Base-by-base conservation (phyloP, 208 protist genomes). In the Wallacemonas collosoma region DNA sequence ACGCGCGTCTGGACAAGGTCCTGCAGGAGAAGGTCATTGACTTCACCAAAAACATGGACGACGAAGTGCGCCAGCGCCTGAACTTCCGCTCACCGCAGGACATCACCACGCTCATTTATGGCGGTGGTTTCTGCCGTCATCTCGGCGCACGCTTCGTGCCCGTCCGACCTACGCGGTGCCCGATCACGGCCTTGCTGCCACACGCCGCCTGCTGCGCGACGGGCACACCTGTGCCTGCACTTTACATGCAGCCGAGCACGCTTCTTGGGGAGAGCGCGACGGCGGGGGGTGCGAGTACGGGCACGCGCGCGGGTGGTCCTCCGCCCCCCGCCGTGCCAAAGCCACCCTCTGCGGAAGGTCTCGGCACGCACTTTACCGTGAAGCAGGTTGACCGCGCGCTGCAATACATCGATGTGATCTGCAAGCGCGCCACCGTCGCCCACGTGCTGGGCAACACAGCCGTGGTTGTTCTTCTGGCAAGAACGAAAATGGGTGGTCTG, bases 51-150 rank as follows among this genome's bases (percentile, higher is more conserved):
- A 47, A 72, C 41, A 92, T 96, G 87, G 92, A 96, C 64, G 84
- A 90, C 71, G 88, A 93, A 60, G 92, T 96, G 70, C 87, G 92
- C 39, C 75, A 80, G 69, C 79, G 81, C 55, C 93, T 96, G 83
- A 96, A 96, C 78, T 93, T 94, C 54, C 85, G 92, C 53, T 91
- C 83, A 15, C 82, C 92, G 57, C 89, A 96, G 77, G 92, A 96
- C 54, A 96, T 96, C 70, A 95, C 86, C 71, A 94, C 89, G 15
- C 89, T 96, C 73, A 96, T 96, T 68, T 96, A 96, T 71, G 92
- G 92, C 55, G 92, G 92, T 2, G 86, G 80, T 0, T 73, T 96
- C 47, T 94, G 92, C 68, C 87, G 92, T 39, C 84, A 96, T 75
- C 79, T 96, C 41, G 79, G 84, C 54, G 81, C 87, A 1, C 80